phyloP scores from a whole-genome alignment of 2,329 filamentous ascomycete species.

The Calonectria pseudoreteaudii region DNA sequence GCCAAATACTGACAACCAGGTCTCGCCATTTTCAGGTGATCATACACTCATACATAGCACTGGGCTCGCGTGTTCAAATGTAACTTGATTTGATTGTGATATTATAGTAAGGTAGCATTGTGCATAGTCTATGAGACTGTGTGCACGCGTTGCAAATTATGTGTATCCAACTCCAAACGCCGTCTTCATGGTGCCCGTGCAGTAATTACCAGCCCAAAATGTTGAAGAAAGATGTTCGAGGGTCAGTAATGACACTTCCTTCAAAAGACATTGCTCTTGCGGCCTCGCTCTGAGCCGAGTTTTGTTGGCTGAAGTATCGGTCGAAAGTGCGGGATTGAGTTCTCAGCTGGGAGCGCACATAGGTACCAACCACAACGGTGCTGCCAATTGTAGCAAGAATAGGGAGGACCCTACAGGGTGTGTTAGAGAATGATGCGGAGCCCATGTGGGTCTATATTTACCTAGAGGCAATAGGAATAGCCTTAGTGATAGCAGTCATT shows the following conservation, averaged over 20 bases:
- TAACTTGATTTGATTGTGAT: not conserved
- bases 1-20: not conserved
- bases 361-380: constrained; percentile 43
- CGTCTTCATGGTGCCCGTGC: not conserved
- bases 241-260: constrained; percentile 45
- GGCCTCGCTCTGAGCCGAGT: constrained; percentile 51
- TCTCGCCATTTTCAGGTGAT: no score
- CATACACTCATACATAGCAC: no score
- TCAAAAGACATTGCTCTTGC: constrained; percentile 48
- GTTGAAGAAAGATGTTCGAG: constrained; percentile 51
- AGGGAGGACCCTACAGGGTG: not conserved
- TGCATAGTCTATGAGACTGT: not conserved
- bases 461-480: not conserved
- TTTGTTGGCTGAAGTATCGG: constrained; percentile 52
- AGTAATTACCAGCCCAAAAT: constrained; percentile 38
- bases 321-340: constrained; percentile 51
- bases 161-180: not conserved
- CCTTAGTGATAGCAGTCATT: constrained; percentile 1
- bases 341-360: constrained; percentile 48
- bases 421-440: not conserved
- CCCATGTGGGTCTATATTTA: not conserved
- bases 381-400: not conserved
- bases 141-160: not conserved
- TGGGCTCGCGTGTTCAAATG: not conserved
- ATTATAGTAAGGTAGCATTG: no score